These are phyloP conservation scores for Prunus davidiana DNA, from an alignment of 306 rosid species.

Conservation along the genomic window DNA sequence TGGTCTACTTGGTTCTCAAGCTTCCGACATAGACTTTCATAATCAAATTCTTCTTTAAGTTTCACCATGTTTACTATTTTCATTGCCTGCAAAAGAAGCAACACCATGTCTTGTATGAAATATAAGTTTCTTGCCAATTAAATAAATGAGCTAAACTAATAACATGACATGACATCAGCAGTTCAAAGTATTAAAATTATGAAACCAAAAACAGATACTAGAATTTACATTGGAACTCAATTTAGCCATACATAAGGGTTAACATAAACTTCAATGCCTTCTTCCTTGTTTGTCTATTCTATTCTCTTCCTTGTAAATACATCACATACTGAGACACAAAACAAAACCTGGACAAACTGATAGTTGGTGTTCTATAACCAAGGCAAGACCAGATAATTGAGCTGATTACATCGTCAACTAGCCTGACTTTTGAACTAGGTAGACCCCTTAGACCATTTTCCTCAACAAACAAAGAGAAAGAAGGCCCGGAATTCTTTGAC, in stretches of 20 bases:
- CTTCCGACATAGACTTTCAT: constrained; percentile 63
- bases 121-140: not conserved
- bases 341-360: too few species aligned
- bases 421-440: too few species aligned
- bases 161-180: not conserved
- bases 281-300: too few species aligned
- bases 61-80: constrained; percentile 59
- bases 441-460: too few species aligned
- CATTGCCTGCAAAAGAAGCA: constrained; percentile 52
- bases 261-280: not conserved
- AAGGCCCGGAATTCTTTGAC: too few species aligned
- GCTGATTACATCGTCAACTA: too few species aligned
- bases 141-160: not conserved
- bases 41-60: constrained; percentile 66
- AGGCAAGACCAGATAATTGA: too few species aligned
- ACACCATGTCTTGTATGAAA: not conserved
- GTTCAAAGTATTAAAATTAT: not conserved
- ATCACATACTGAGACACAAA: too few species aligned
- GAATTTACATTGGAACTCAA: not conserved
- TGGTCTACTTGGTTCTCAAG: constrained; percentile 62
- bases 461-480: too few species aligned
- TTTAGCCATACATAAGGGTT: not conserved
- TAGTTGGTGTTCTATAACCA: too few species aligned
- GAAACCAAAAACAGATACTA: not conserved
- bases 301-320: too few species aligned